Evolutionary conservation across 2,329 filamentous ascomycete species (phyloP).

Genomic region (Penicillium sp.): DNA sequence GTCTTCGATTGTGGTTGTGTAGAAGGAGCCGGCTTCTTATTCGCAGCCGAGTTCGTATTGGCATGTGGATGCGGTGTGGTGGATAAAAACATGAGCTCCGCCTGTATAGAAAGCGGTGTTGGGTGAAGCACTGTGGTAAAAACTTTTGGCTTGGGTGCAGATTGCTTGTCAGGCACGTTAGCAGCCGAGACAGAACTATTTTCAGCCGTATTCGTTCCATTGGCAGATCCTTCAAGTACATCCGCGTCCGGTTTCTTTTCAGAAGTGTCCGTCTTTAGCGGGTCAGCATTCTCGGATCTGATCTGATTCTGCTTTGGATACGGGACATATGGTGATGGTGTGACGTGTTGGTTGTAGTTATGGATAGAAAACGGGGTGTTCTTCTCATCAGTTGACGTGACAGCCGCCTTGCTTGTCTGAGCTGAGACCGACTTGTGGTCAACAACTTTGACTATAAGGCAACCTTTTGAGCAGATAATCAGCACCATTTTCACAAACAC

Average conservation of each 20-base stretch:
- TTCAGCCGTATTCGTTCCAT: constrained; percentile 23
- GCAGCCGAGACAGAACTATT: not conserved
- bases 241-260: constrained; percentile 21
- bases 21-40: constrained; percentile 45
- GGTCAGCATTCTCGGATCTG: constrained; percentile 23
- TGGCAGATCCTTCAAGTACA: constrained; percentile 19
- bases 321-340: constrained; percentile 78
- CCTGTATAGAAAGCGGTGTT: constrained; percentile 69
- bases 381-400: constrained; percentile 56
- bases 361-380: constrained; percentile 77
- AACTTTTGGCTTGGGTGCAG: constrained; percentile 53
- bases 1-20: constrained; percentile 51
- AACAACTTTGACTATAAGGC: constrained; percentile 89
- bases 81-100: constrained; percentile 72
- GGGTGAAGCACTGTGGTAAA: constrained; percentile 81
- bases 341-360: constrained; percentile 85
- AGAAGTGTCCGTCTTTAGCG: constrained; percentile 22
- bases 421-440: constrained; percentile 70
- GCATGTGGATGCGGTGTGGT: constrained; percentile 61
- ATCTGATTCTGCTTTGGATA: constrained; percentile 55
- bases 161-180: constrained; percentile 45
- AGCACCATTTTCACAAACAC: constrained; percentile 1
- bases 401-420: constrained; percentile 55
- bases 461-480: constrained; percentile 44
- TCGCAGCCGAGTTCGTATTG: constrained; percentile 15